Evolutionary conservation across 345 rosid species (phyloP).

Genomic region (Boechera retrofracta): DNA sequence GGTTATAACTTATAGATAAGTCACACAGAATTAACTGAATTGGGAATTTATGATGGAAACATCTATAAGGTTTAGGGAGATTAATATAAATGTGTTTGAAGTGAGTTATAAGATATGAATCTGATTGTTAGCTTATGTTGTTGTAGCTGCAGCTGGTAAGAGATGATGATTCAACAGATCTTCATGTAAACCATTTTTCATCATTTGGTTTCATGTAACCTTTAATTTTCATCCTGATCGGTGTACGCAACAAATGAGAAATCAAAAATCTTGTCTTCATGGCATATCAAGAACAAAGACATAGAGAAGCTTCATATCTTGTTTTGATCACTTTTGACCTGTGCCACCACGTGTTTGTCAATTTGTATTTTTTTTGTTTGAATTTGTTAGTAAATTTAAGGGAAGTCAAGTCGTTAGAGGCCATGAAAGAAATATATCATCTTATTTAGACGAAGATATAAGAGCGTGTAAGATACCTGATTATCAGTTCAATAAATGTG

Average conservation of each 20-base stretch:
- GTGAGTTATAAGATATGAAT: too few relatives aligned
- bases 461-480: too few relatives aligned
- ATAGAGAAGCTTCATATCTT: neutral
- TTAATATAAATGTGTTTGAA: neutral
- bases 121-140: too few relatives aligned
- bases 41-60: neutral
- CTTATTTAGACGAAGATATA: too few relatives aligned
- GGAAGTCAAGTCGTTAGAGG: too few relatives aligned
- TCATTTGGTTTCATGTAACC: conserved; percentile 7
- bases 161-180: conserved; percentile 28
- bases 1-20: too few relatives aligned
- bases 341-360: neutral
- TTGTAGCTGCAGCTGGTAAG: conserved; percentile 12
- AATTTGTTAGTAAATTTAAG: too few relatives aligned
- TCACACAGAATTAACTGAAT: conserved; percentile 48
- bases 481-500: too few relatives aligned
- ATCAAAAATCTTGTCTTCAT: conserved; percentile 6
- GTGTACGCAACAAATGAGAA: conserved; percentile 5
- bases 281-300: neutral
- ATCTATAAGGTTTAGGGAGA: neutral
- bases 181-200: conserved; percentile 3
- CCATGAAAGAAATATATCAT: too few relatives aligned
- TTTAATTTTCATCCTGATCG: neutral
- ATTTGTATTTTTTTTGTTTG: neutral
- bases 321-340: neutral